These are phyloP conservation scores for Fusarium sp. DNA, from an alignment of 2,329 filamentous ascomycete genomes.

Conservation along the genomic window DNA sequence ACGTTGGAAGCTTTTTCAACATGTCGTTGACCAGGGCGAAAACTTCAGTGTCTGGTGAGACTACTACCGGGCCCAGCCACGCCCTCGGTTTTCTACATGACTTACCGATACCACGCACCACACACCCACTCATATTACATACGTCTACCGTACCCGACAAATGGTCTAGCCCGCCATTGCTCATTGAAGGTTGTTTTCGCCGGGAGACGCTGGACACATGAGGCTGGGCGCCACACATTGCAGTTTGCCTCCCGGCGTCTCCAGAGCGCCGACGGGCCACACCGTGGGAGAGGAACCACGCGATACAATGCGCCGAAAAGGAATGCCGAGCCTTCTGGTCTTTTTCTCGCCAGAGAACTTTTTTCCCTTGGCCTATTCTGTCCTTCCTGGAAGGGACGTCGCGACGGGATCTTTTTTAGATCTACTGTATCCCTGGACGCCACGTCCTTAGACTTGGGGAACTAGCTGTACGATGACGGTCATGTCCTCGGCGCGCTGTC, in stretches of 20 bases:
- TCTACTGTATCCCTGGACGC: slow-evolving; percentile 9
- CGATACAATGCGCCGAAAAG: slow-evolving; percentile 29
- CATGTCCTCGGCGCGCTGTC: slow-evolving; percentile 18
- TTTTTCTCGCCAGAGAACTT: slow-evolving; percentile 22
- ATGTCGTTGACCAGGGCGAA: background rate
- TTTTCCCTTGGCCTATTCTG: slow-evolving; percentile 17
- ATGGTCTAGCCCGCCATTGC: slow-evolving; percentile 29
- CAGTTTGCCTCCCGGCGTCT: slow-evolving; percentile 43
- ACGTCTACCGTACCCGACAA: slow-evolving; percentile 5
- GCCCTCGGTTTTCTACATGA: slow-evolving; percentile 10
- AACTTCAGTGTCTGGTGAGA: slow-evolving; percentile 6
- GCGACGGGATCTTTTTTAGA: slow-evolving; percentile 26
- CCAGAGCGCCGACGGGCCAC: slow-evolving; percentile 35
- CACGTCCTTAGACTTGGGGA: too few relatives aligned
- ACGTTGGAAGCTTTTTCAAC: slow-evolving; percentile 30
- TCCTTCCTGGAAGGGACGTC: slow-evolving; percentile 13
- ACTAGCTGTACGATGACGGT: slow-evolving; percentile 14
- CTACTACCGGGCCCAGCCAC: slow-evolving; percentile 6
- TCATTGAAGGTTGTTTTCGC: slow-evolving; percentile 15
- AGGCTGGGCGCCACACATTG: slow-evolving; percentile 40
- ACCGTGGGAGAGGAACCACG: slow-evolving; percentile 29
- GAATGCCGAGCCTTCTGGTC: slow-evolving; percentile 33
- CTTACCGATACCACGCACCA: slow-evolving; percentile 7
- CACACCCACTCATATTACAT: background rate
- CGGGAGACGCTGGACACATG: slow-evolving; percentile 27